Evolutionary conservation across 179 eudicot species (phyloP), one percentile per base, ranked within the genome.

Genomic region (Beta corolliflora): DNA sequence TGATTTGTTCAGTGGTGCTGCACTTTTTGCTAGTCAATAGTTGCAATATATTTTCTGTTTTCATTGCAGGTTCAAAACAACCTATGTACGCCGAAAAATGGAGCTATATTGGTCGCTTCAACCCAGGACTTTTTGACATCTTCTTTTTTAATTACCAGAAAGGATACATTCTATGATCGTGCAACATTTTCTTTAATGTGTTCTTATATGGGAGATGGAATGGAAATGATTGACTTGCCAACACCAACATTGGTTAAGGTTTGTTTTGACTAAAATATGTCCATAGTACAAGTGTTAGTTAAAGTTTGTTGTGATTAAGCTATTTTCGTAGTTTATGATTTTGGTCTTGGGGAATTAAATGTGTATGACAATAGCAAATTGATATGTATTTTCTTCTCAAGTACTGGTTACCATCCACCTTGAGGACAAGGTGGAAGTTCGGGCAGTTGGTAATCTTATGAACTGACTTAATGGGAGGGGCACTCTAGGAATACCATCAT

Each of bases 91-190:
- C 99, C 99, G 13, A 96, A 96, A 82, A 96, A 92, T 84, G 99
- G 99, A 77, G 89, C 93, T 80, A 91, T 96, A 86, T 92, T 96
- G 89, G 99, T 96, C 68, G 99, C 99, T 68, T 94, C 99, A 5
- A 96, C 99, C 21, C 99, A 96, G 83, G 99, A 96, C 87, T 94
- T 96, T 85, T 82, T 96, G 83, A 96, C 99, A 5, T 91, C 97
- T 21, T 94, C 99, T 68, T 96, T 88, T 83, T 91, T 94, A 71
- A 91, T 96, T 79, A 94, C 99, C 82, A 91, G 98, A 85, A 96
- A 91, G 87, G 99, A 96, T 83, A 96, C 97, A 45, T 96, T 96
- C 77, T 96, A 96, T 83, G 98, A 96, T 59, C 94, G 99, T 75
- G 95, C 97, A 73, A 63, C 93, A 67, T 94, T 96, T 87, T 91